Conservation (phyloP, 2,329 filamentous ascomycete species). For the Cadophora malorum region DNA sequence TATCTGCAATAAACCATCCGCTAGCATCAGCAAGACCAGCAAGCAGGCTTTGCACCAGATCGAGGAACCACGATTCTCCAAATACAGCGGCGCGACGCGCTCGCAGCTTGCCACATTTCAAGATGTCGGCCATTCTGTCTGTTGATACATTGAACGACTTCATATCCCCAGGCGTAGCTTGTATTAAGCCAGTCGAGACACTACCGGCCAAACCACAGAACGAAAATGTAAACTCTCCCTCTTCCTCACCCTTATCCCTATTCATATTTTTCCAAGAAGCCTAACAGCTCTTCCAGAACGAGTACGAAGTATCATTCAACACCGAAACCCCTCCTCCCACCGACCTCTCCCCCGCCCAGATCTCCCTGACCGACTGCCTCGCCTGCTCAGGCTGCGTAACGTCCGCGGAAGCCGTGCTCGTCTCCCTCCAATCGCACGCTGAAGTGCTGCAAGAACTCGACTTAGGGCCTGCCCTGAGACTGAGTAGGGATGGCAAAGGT, state of each 20-base stretch:
- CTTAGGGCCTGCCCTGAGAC: conserved; percentile 56
- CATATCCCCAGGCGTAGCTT: conserved; percentile 95
- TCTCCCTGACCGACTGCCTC: conserved; percentile 95
- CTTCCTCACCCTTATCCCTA: not conserved
- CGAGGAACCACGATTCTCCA: not conserved
- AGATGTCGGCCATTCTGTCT: conserved; percentile 96
- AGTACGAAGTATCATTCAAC: conserved; percentile 91
- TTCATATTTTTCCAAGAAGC: not conserved
- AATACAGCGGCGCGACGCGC: conserved; percentile 25
- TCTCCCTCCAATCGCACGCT: conserved; percentile 90
- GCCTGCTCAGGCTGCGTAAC: conserved; percentile 98
- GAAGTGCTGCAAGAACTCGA: conserved; percentile 89
- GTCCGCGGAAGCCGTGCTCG: conserved; percentile 94
- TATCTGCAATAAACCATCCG: not conserved
- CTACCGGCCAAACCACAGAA: conserved; percentile 67
- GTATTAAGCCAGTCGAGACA: conserved; percentile 96
- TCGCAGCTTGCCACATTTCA: conserved; percentile 36
- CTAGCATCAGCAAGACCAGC: not conserved
- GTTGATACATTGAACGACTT: conserved; percentile 98
- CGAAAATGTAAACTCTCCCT: conserved; percentile 47
- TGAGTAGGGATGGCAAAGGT: conserved; percentile 44
- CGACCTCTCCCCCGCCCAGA: conserved; percentile 76
- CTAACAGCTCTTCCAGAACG: conserved; percentile 34
- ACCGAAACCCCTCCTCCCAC: conserved; percentile 68
- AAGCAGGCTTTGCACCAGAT: not conserved